phyloP scores from a whole-genome alignment of 169 alveolate genomes.

The Neospora caninum region DNA sequence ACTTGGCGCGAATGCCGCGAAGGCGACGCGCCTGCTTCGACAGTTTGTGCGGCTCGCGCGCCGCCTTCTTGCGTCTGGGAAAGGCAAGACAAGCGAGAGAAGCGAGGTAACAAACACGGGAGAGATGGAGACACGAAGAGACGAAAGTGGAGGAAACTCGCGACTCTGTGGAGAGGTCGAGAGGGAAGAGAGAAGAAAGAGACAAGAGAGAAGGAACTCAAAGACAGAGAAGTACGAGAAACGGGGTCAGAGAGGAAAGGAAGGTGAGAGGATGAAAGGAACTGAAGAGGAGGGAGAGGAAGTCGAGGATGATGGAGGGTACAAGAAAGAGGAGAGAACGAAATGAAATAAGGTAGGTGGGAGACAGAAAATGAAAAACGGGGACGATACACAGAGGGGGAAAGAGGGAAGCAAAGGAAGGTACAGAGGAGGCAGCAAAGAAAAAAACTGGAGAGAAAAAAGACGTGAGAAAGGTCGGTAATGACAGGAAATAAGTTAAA shows the following conservation, averaged over 20 bases:
- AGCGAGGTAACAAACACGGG: neutral
- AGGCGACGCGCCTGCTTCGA: slow-evolving; percentile 94
- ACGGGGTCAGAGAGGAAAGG: neutral
- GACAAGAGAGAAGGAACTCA: neutral
- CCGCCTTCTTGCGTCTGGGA: slow-evolving; percentile 91
- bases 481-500: too few species aligned
- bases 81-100: neutral
- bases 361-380: neutral
- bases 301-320: too few species aligned
- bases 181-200: neutral
- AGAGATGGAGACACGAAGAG: neutral
- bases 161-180: neutral
- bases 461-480: too few species aligned
- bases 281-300: too few species aligned
- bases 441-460: too few species aligned
- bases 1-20: slow-evolving; percentile 97
- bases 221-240: neutral
- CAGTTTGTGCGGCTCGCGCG: slow-evolving; percentile 93
- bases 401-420: neutral
- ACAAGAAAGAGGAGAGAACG: too few species aligned
- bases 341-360: too few species aligned
- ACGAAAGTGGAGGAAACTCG: neutral
- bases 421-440: too few species aligned
- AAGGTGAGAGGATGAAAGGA: too few species aligned
- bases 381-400: neutral